A percentile compares a stretch with the other conserved stretches of the same genome.
Conservation (phyloP, 2,329 filamentous ascomycete genomes). For the Hirsutella thompsonii region DNA sequence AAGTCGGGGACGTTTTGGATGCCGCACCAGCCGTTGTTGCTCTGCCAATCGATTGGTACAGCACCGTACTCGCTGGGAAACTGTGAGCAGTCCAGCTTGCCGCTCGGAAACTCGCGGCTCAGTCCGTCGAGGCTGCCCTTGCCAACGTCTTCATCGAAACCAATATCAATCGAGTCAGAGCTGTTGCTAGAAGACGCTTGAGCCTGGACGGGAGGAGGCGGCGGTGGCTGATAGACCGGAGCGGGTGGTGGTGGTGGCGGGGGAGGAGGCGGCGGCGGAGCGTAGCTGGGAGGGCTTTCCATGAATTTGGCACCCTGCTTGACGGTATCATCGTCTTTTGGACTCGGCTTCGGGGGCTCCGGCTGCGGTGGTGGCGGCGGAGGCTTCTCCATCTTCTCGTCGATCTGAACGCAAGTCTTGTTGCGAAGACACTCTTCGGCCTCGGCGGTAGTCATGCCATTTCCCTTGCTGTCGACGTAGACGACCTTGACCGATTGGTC, state of each 20-base stretch:
- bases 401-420: slow-evolving; percentile 56
- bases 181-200: slow-evolving; percentile 3
- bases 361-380: slow-evolving; percentile 23
- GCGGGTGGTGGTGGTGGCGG: slow-evolving; percentile 7
- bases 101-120: slow-evolving; percentile 60
- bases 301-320: slow-evolving; percentile 33
- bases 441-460: slow-evolving; percentile 45
- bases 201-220: neutral
- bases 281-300: slow-evolving; percentile 24
- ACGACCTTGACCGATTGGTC: slow-evolving; percentile 44
- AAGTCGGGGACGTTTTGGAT: slow-evolving; percentile 53
- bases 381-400: slow-evolving; percentile 39
- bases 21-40: slow-evolving; percentile 64
- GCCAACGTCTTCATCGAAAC: neutral
- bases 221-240: slow-evolving; percentile 5
- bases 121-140: slow-evolving; percentile 36
- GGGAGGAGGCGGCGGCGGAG: slow-evolving; percentile 1
- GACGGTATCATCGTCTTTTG: slow-evolving; percentile 12
- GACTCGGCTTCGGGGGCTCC: slow-evolving; percentile 6
- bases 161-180: slow-evolving; percentile 5
- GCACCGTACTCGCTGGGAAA: slow-evolving; percentile 81
- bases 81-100: slow-evolving; percentile 51
- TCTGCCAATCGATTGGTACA: slow-evolving; percentile 53
- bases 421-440: slow-evolving; percentile 60
- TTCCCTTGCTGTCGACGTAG: slow-evolving; percentile 54